Conservation (phyloP, 345 rosid genomes). For the Brassica incana region DNA sequence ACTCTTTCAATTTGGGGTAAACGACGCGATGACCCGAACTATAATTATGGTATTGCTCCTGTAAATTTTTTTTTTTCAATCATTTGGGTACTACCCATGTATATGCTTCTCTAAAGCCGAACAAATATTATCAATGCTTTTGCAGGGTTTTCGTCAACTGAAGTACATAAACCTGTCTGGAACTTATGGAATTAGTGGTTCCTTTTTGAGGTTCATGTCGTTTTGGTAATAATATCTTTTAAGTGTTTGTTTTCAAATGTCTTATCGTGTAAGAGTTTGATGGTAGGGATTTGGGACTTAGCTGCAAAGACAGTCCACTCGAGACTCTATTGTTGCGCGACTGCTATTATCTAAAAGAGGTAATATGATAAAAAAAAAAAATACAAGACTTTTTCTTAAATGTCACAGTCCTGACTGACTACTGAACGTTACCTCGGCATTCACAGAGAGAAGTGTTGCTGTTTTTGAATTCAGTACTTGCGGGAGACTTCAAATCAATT, state of each 20-base stretch:
- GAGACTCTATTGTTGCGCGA: conserved; percentile 72
- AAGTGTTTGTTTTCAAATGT: conserved; percentile 7
- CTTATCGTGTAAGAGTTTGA: conserved; percentile 19
- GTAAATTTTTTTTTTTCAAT: background rate
- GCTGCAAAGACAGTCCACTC: conserved; percentile 53
- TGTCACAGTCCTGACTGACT: conserved; percentile 12
- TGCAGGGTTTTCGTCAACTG: conserved; percentile 75
- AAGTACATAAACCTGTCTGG: conserved; percentile 70
- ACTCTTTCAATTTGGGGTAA: conserved; percentile 71
- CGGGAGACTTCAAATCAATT: conserved; percentile 72
- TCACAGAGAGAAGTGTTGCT: conserved; percentile 70
- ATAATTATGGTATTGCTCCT: conserved; percentile 57
- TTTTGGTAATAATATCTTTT: background rate
- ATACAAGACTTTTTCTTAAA: conserved; percentile 2
- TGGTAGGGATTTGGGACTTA: conserved; percentile 62
- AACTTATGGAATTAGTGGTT: conserved; percentile 61
- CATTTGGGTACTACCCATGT: conserved; percentile 18
- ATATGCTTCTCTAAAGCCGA: background rate
- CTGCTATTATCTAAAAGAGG: conserved; percentile 78
- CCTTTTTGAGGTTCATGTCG: conserved; percentile 65
- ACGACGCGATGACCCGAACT: conserved; percentile 57
- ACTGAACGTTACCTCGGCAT: conserved; percentile 10
- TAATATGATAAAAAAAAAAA: conserved; percentile 24
- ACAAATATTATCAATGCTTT: background rate
- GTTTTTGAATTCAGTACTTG: conserved; percentile 57